Base-by-base conservation (phyloP, 805 yeast species). In the Cyberlindnera euphorbiiphila region DNA sequence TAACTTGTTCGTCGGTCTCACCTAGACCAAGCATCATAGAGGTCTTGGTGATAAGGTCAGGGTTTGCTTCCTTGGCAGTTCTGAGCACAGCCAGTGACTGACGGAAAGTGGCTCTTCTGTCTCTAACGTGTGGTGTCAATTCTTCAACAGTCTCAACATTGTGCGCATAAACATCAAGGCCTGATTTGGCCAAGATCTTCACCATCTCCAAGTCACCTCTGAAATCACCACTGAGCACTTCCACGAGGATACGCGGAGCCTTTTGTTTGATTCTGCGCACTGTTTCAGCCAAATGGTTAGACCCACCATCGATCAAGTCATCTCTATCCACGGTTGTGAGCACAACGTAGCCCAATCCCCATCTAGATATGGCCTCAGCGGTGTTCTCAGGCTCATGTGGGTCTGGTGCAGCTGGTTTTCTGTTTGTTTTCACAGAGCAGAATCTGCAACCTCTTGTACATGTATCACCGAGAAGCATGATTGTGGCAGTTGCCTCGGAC, bases 361-460 rank as follows among this genome's bases (percentile, higher is more conserved):
- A 93, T 63, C 96, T 79, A 28, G 86, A 78, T 42, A 93, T 88
- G 21, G 98, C 98, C 52, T 85, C 96, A 0, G 98, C 98, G 0
- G 98, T 94, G 54, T 93, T 87, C 57, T 86, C 96, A 1, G 99
- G 99, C 62, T 93, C 99, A 70, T 73, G 78, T 15, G 97, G 96
- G 65, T 93, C 99, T 7, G 95, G 82, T 9, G 88, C 78, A 1
- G 81, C 78, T 1, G 99, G 99, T 1, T 66, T 66, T 54, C 98
- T 74, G 59, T 80, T 81, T 1, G 99, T 93, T 62, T 93, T 93
- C 32, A 93, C 98, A 1, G 96, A 85, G 61, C 99, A 93, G 65
- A 93, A 93, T 46, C 99, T 72, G 60, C 99, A 93, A n/a, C 99
- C 99, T 65, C 99, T 74, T 1, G 99, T 93, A 65, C 99, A 93